Evolutionary conservation across 495 filamentous ascomycete genomes (phyloP), one percentile per base, ranked within the genome.

Genomic region (Tetracladium marchalianum): DNA sequence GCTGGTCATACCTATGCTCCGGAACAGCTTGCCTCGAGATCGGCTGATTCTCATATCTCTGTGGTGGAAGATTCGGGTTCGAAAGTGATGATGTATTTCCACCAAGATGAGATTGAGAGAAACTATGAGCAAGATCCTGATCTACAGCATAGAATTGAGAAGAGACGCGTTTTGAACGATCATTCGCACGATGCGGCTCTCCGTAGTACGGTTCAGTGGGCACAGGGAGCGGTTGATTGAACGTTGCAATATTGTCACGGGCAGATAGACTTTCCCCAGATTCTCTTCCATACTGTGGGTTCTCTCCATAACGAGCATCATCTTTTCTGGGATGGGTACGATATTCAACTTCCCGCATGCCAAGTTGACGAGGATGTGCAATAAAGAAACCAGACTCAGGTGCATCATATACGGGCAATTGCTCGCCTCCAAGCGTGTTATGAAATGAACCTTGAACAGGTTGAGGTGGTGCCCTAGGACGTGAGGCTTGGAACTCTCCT

Each of bases 91-190:
- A 27, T 27, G 22, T 3, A 27, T 27, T 27, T 27, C 35, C 39
- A 44, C 53, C 47, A 48, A 53, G 19, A n/a, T 48, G 47, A 51
- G 51, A 57, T 43, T 57, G 55, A 51, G 55, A 54, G 41, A 51
- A 49, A 41, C 31, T 46, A 27, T 48, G 47, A 39, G 46, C 47
- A 40, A 44, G 46, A 38, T 56, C 46, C 31, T 31, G 17, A 35
- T 37, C 44, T 24, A 35, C 41, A 32, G 35, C 52, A 38, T 41
- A 13, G 46, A 46, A 39, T 8, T 17, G n/a, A 12, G 49, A 43
- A 33, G 49, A 52, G 10, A n/a, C 15, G 15, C 18, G 40, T 7
- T 7, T 7, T 27, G 7, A 27, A 7, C 22, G 22, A 27, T 7
- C 22, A 27, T 27, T 27, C 7, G 22, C 3, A 27, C 22, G 22